A percentile compares a stretch with the other conserved stretches of the same genome.
These are phyloP conservation scores for Lasiodiplodia gonubiensis DNA, from an alignment of 2,329 filamentous ascomycete genomes.

Conservation along the genomic window DNA sequence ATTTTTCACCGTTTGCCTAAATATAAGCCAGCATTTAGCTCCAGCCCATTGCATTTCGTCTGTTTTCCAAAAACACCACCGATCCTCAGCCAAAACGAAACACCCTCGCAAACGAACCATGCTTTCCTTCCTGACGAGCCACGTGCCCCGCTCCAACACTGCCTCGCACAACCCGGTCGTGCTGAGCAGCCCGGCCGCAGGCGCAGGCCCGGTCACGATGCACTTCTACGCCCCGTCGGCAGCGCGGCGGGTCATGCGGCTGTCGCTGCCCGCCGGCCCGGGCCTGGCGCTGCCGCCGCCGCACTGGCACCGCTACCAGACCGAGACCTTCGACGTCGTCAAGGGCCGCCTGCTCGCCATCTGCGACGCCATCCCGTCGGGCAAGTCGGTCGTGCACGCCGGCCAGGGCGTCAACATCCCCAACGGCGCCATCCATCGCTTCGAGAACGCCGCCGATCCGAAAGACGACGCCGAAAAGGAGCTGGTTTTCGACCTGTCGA, in stretches of 20 bases:
- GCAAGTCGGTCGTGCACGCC: neutral
- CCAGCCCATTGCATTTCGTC: neutral
- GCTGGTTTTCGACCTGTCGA: conserved; percentile 20
- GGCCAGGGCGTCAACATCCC: conserved; percentile 20
- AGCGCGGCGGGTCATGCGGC: conserved; percentile 5
- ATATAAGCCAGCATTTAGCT: conserved; percentile 5
- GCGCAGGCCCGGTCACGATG: conserved; percentile 17
- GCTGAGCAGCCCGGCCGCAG: conserved; percentile 15
- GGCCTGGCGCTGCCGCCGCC: conserved; percentile 12
- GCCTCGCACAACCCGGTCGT: conserved; percentile 24
- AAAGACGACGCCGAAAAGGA: neutral
- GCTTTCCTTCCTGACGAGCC: conserved; percentile 18
- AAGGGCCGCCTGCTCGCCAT: conserved; percentile 13
- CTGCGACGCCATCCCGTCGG: neutral
- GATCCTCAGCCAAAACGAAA: too few species aligned
- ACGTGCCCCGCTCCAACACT: conserved; percentile 14
- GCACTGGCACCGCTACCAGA: conserved; percentile 23
- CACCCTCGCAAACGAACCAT: neutral
- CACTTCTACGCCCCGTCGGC: conserved; percentile 9
- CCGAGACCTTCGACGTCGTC: conserved; percentile 14
- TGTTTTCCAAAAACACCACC: neutral
- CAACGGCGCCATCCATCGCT: conserved; percentile 21
- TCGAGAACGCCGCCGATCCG: conserved; percentile 21
- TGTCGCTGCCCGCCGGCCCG: conserved; percentile 1
- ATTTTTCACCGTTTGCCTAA: neutral